Evolutionary conservation across 306 rosid species (phyloP).

Genomic region (Pterocarpus santalinus): DNA sequence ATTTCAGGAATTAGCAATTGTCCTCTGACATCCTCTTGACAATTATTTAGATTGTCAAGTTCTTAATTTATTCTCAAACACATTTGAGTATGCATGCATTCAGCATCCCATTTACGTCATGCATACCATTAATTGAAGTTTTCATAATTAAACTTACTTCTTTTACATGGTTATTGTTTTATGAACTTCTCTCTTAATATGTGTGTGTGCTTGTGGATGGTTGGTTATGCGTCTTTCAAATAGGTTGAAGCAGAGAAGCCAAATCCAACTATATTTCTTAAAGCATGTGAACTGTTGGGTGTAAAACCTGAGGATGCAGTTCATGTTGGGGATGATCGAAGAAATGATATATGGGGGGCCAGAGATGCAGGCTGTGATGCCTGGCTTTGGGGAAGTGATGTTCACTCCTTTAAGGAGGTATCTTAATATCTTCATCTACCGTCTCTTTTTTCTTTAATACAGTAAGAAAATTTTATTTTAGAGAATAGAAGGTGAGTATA

Average conservation of each 20-base stretch:
- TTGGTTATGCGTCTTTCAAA: constrained; percentile 38
- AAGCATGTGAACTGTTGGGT: constrained; percentile 87
- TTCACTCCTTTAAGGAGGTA: constrained; percentile 94
- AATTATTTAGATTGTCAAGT: constrained; percentile 15
- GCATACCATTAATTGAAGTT: background rate
- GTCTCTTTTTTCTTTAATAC: background rate
- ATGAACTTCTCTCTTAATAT: constrained; percentile 26
- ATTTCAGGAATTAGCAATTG: constrained; percentile 1
- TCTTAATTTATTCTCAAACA: constrained; percentile 6
- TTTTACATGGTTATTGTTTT: constrained; percentile 4
- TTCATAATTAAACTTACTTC: background rate
- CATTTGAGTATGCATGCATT: constrained; percentile 35
- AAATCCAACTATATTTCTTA: constrained; percentile 96
- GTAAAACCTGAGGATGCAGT: constrained; percentile 94
- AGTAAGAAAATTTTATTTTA: background rate
- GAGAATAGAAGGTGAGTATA: background rate
- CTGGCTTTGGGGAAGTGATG: constrained; percentile 99
- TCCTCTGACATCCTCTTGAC: constrained; percentile 20
- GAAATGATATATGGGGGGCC: constrained; percentile 98
- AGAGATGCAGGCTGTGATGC: constrained; percentile 99
- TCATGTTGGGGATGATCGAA: constrained; percentile 95
- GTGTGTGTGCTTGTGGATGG: constrained; percentile 14
- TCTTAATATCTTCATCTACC: constrained; percentile 33
- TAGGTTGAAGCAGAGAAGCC: constrained; percentile 97
- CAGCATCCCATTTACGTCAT: background rate